Evolutionary conservation across 495 filamentous ascomycete genomes (phyloP), one percentile per base, ranked within the genome.

Genomic region (Hypoxylon trugodes): DNA sequence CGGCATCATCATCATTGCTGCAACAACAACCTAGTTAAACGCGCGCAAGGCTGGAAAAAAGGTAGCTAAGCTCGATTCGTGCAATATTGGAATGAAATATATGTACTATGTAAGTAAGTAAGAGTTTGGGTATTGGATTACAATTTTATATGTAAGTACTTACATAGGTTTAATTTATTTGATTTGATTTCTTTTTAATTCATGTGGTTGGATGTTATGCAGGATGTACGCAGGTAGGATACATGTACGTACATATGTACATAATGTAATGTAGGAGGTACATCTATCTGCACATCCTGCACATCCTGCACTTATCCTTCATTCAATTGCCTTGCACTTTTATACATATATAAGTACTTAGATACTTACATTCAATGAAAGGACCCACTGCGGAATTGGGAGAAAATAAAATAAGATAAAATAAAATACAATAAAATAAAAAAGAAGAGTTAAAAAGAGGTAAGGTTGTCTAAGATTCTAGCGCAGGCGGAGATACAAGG

Each of bases 401-500:
- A 38, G 51, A 50, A 64, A 22, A n/a, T n/a, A n/a, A n/a, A n/a
- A n/a, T n/a, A n/a, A n/a, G n/a, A n/a, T n/a, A n/a, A n/a, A n/a
- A n/a, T n/a, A n/a, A n/a, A n/a, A n/a, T n/a, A n/a, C n/a, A n/a
- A n/a, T n/a, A n/a, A n/a, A n/a, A n/a, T n/a, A n/a, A n/a, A n/a
- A n/a, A n/a, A n/a, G n/a, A n/a, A n/a, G n/a, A n/a, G n/a, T n/a
- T n/a, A n/a, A n/a, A n/a, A n/a, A n/a, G n/a, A n/a, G n/a, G n/a
- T n/a, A n/a, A n/a, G n/a, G n/a, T 45, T 47, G 52, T 58, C 52
- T 58, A 53, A 62, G 47, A 63, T 63, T 42, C 52, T 56, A 56
- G 60, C 52, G 45, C 32, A 57, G 22, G 49, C 59, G 28, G 36
- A 55, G 22, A 30, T 42, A 48, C 18, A 40, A 36, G 16, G 26